A percentile compares a stretch with the other conserved stretches of the same genome.
phyloP scores from a whole-genome alignment of 1,284 basidiomycete genomes.

The Puccinia hordei region DNA sequence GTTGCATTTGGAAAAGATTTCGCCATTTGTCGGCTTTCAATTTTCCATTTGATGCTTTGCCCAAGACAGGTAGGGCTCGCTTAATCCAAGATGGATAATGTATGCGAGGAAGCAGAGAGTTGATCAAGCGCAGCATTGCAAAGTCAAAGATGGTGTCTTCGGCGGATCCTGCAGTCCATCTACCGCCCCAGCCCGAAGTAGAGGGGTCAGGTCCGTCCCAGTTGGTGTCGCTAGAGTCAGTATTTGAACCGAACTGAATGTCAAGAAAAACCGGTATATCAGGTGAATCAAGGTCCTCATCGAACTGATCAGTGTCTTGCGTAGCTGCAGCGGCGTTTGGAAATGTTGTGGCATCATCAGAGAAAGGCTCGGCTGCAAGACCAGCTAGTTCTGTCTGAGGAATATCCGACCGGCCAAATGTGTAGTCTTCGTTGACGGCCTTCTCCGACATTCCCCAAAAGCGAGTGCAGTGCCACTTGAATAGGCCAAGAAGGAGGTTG shows the following conservation, averaged over 20 bases:
- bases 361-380: background rate
- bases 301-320: background rate
- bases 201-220: background rate
- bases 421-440: background rate
- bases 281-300: background rate
- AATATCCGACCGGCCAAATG: background rate
- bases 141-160: slow-evolving; percentile 1
- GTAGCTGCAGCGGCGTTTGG: background rate
- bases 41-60: slow-evolving; percentile 30
- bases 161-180: background rate
- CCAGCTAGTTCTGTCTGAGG: too few species aligned
- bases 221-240: background rate
- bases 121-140: background rate
- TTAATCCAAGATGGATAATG: slow-evolving; percentile 41
- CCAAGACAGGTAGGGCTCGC: slow-evolving; percentile 27
- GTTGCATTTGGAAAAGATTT: slow-evolving; percentile 17
- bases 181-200: background rate
- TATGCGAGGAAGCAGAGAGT: slow-evolving; percentile 3
- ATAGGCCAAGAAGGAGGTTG: slow-evolving; percentile 34
- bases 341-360: background rate
- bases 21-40: slow-evolving; percentile 52
- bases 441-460: slow-evolving; percentile 26
- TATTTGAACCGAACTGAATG: background rate
- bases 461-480: slow-evolving; percentile 12
- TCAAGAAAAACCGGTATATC: background rate